Evolutionary conservation across 2,329 filamentous ascomycete genomes (phyloP), one percentile per base, ranked within the genome.

Genomic region (Fusarium goolgardi): DNA sequence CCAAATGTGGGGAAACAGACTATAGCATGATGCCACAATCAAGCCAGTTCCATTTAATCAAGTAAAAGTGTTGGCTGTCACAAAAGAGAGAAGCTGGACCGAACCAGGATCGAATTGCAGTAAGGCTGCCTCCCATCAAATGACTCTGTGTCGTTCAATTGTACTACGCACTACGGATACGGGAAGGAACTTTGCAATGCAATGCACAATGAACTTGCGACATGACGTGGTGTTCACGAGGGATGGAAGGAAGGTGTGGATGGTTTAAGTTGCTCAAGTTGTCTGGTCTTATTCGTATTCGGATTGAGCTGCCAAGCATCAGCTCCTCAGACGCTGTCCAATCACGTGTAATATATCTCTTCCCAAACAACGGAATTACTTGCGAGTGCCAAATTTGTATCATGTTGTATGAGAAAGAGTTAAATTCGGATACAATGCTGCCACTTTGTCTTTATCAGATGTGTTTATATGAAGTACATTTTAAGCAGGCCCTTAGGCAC

Each of bases 11-110:
- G 55, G 65, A 69, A 55, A 29, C 47, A 15, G 23, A 53, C 45
- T 58, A 63, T 60, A 47, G 61, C 56, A 75, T 75, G 67, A 69
- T 65, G 70, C 73, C 69, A 73, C 63, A 61, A 63, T 50, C 51
- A 57, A 45, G 58, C 41, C 52, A 67, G 53, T 34, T 52, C 59
- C 60, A 68, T 51, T 21, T 53, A 59, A 53, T 34, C 23, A 25
- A 35, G 20, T 47, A 61, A 53, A 51, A 44, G 21, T 41, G 54
- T 31, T 65, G 34, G 39, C 32, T 46, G 41, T 35, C 23, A 21
- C 6, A 12, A 32, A 39, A 54, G 44, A 21, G 10, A 57, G 21
- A 47, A 61, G 53, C 27, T 31, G 32, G 27, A 41, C 35, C 25
- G 15, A 55, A 25, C 25, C 31, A 23, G 56, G 6, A 25, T 57